Evolutionary conservation across 1,284 basidiomycete species (phyloP).

Genomic region (Pseudozyma tsukubaensis): DNA sequence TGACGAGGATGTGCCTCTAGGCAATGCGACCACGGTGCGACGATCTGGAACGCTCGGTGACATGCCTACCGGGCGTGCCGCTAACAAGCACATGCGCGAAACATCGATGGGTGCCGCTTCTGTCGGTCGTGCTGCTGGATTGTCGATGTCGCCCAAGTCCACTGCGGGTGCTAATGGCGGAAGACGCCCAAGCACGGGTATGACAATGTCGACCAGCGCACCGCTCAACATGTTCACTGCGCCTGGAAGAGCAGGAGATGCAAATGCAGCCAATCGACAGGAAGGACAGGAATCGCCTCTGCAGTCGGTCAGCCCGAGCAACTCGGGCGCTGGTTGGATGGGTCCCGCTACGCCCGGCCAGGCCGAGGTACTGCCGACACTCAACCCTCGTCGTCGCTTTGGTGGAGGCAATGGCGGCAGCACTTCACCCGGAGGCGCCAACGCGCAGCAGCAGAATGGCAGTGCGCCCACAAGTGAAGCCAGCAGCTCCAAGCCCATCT

Average conservation of each 20-base stretch:
- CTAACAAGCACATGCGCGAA: conserved; percentile 16
- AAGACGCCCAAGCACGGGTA: conserved; percentile 37
- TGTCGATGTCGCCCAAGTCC: conserved; percentile 47
- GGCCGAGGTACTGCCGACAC: conserved; percentile 43
- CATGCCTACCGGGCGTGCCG: conserved; percentile 30
- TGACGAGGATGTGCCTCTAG: conserved; percentile 33
- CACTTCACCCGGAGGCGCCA: conserved; percentile 3
- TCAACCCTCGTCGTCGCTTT: conserved; percentile 34
- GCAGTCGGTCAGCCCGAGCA: conserved; percentile 37
- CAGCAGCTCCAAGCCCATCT: conserved; percentile 61
- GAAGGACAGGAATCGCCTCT: conserved; percentile 7
- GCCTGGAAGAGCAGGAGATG: conserved; percentile 8
- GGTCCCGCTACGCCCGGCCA: conserved; percentile 42
- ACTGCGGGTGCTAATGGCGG: conserved; percentile 4
- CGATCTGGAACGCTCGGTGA: conserved; percentile 49
- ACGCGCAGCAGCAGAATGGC: conserved; percentile 14
- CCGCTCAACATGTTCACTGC: conserved; percentile 45
- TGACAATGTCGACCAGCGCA: conserved; percentile 41
- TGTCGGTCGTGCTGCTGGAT: conserved; percentile 42
- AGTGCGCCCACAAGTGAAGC: conserved; percentile 16
- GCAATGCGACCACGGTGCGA: conserved; percentile 32
- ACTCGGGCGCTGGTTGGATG: conserved; percentile 37
- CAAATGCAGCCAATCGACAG: conserved; percentile 7
- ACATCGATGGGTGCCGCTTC: conserved; percentile 36
- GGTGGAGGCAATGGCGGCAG: conserved; percentile 30